Evolutionary conservation across 2,329 filamentous ascomycete species (phyloP), one percentile per base, ranked within the genome.

Genomic region (Beauveria bassiana): DNA sequence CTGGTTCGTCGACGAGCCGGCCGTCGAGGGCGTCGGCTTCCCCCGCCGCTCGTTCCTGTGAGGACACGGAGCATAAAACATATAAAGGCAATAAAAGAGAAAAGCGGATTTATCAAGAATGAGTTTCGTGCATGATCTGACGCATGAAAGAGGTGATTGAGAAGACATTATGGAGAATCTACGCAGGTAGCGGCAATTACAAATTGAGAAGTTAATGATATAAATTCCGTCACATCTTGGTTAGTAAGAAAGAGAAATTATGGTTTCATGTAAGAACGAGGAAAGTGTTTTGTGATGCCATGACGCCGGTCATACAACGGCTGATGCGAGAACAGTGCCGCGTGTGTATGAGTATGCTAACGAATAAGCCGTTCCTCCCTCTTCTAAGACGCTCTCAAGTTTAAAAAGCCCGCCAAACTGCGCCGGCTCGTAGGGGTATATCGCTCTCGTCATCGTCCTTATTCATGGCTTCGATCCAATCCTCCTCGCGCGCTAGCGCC

Each of bases 1-100:
- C 77, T 99, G 95, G 95, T 98, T 99, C 73, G 91, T 93, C 49
- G 95, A 98, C 73, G 82, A 86, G 70, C 80, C 89, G 5, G 93
- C 95, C 52, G 86, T 96, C 14, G 88, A 96, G 70, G 92, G 91
- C 5, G 90, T 99, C 14, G 79, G 81, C 64, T 97, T 91, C 71
- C 91, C 93, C 26, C 83, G 89, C 71, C 86, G 89, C 67, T 87
- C 89, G 22, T 84, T 83, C 69, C 72, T 85, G 70, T 83, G 67
- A 67, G 8, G 34, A n/a, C 22, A 20, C 16, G 45, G 10, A 54
- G n/a, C 14, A 49, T 12, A 45, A 26, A 28, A 56, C n/a, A 50
- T 10, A 40, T 3, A 24, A 42, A 38, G n/a, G 26, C 16, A n/a
- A 31, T 31, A 9, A 42, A 55, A 28, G 5, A 60, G 8, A 31